These are phyloP conservation scores for Cercospora brassicicola DNA, from an alignment of 2,329 filamentous ascomycete genomes.

Conservation along the genomic window DNA sequence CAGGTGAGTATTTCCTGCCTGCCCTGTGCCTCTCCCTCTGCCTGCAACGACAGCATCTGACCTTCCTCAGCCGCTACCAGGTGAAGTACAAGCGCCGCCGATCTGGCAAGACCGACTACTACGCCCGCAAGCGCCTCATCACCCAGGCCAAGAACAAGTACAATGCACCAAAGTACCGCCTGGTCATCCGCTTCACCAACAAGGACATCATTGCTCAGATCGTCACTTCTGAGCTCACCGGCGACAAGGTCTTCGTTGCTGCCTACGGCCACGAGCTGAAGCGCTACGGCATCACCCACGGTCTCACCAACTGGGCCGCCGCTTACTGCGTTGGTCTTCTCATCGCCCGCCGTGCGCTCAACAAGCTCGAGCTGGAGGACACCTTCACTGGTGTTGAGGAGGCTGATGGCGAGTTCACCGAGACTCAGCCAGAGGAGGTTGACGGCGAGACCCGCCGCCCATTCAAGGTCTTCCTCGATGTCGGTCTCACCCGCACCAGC, in stretches of 20 bases:
- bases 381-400: conserved; percentile 95
- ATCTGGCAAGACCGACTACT: conserved; percentile 99
- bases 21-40: conserved; percentile 69
- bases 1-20: neutral
- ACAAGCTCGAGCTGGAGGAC: conserved; percentile 95
- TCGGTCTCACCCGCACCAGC: conserved; percentile 94
- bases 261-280: conserved; percentile 98
- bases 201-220: conserved; percentile 99
- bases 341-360: conserved; percentile 91
- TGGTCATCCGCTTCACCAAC: conserved; percentile 82
- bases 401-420: conserved; percentile 89
- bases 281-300: conserved; percentile 96
- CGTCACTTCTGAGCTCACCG: conserved; percentile 90
- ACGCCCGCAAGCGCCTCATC: conserved; percentile 98
- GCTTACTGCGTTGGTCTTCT: conserved; percentile 96
- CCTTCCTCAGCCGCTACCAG: conserved; percentile 83
- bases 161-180: conserved; percentile 99
- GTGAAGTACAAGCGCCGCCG: conserved; percentile 99
- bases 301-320: conserved; percentile 99
- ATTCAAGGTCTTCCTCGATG: conserved; percentile 99
- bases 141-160: conserved; percentile 99
- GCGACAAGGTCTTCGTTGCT: conserved; percentile 92
- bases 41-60: conserved; percentile 97
- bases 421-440: conserved; percentile 91
- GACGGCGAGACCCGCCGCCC: conserved; percentile 87